phyloP scores from a whole-genome alignment of 306 rosid genomes.

The Rosa rugosa region DNA sequence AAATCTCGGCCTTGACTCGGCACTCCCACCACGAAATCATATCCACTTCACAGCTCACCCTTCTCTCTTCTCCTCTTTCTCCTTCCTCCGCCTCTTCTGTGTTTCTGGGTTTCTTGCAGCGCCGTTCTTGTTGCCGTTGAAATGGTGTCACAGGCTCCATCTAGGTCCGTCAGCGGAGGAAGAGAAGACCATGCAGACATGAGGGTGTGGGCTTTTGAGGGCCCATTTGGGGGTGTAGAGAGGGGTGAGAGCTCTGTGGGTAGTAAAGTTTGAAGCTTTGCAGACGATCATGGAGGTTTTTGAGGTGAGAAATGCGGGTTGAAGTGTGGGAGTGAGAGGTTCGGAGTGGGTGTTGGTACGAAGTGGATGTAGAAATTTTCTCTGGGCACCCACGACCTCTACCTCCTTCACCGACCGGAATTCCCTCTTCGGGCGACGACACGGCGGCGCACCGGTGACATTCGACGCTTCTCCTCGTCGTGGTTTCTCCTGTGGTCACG shows the following conservation, averaged over 20 bases:
- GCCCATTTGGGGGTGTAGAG: slow-evolving; percentile 19
- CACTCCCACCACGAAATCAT: slow-evolving; percentile 90
- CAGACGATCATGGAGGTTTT: slow-evolving; percentile 43
- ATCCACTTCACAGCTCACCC: slow-evolving; percentile 71
- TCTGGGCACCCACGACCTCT: too few relatives aligned
- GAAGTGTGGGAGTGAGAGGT: neutral
- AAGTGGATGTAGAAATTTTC: too few relatives aligned
- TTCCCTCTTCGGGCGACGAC: too few relatives aligned
- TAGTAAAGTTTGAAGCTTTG: slow-evolving; percentile 40
- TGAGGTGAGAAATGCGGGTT: neutral
- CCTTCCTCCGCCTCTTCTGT: neutral
- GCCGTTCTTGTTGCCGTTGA: slow-evolving; percentile 14
- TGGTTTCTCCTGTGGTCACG: too few relatives aligned
- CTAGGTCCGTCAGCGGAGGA: slow-evolving; percentile 23
- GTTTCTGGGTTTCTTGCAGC: slow-evolving; percentile 8
- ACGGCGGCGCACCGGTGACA: too few relatives aligned
- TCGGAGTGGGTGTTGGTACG: too few relatives aligned
- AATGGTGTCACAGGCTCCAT: slow-evolving; percentile 35
- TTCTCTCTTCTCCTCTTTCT: slow-evolving; percentile 28
- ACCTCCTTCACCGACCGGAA: too few relatives aligned
- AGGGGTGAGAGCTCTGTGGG: slow-evolving; percentile 31
- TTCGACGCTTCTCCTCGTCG: too few relatives aligned
- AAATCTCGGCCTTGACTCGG: slow-evolving; percentile 55
- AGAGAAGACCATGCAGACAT: slow-evolving; percentile 26
- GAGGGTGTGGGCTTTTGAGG: slow-evolving; percentile 21